These are phyloP conservation scores for Cordyceps militaris DNA, from an alignment of 2,329 filamentous ascomycete species.

Conservation along the genomic window DNA sequence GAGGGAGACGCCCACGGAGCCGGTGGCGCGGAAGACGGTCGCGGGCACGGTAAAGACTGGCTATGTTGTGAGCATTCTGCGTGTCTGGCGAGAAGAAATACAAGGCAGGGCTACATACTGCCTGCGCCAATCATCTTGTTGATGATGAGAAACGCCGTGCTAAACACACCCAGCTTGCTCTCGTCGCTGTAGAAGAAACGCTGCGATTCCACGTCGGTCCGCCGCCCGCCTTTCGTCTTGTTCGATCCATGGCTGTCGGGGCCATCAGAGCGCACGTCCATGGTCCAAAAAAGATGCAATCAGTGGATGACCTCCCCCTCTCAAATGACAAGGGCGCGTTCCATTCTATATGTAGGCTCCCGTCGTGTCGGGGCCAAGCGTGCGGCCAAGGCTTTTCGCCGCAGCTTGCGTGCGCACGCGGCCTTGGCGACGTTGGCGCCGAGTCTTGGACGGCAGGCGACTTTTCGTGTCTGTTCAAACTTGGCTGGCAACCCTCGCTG, in stretches of 20 bases:
- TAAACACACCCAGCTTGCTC: constrained; percentile 45
- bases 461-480: too few species aligned
- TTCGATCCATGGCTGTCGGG: neutral
- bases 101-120: constrained; percentile 32
- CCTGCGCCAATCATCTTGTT: constrained; percentile 55
- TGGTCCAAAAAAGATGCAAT: too few species aligned
- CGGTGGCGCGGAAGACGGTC: constrained; percentile 43
- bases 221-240: neutral
- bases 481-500: too few species aligned
- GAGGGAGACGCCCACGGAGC: constrained; percentile 36
- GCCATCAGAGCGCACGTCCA: constrained; percentile 1
- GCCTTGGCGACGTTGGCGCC: constrained; percentile 1
- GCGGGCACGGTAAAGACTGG: constrained; percentile 49
- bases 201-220: constrained; percentile 30
- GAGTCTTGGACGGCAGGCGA: too few species aligned
- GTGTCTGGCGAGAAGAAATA: neutral
- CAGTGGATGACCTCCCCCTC: too few species aligned
- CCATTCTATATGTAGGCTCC: neutral
- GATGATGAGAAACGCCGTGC: constrained; percentile 47
- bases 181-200: constrained; percentile 32
- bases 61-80: neutral
- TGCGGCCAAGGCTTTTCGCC: neutral
- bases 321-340: too few species aligned
- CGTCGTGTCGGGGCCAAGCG: neutral
- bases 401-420: neutral